phyloP scores from a whole-genome alignment of 108 stramenopile species.

The Phaeodactylum tricornutum region DNA sequence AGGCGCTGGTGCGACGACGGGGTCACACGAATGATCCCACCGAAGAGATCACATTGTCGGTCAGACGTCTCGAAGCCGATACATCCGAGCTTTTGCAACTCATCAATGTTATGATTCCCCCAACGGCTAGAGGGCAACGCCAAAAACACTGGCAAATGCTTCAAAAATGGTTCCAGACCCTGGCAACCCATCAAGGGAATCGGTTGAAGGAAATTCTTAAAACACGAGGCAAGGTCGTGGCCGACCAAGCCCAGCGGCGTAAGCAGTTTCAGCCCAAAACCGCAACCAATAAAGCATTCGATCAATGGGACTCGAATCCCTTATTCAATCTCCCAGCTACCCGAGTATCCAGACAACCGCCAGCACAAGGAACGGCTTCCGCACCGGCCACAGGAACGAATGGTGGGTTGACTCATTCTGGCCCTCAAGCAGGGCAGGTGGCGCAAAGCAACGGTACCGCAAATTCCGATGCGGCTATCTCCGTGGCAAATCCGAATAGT shows the following conservation, averaged over 20 bases:
- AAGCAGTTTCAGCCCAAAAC: conserved; percentile 31
- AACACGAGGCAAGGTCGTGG: conserved; percentile 48
- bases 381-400: conserved; percentile 1
- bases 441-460: too few relatives aligned
- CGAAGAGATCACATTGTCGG: conserved; percentile 36
- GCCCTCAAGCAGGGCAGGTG: too few relatives aligned
- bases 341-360: too few relatives aligned
- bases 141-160: conserved; percentile 57
- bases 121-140: conserved; percentile 28
- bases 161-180: conserved; percentile 44
- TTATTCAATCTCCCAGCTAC: too few relatives aligned
- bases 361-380: not conserved
- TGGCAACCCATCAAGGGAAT: conserved; percentile 39
- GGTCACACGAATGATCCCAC: conserved; percentile 86
- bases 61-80: conserved; percentile 49
- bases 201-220: conserved; percentile 52
- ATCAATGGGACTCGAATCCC: too few relatives aligned
- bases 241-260: conserved; percentile 65
- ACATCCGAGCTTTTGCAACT: conserved; percentile 51
- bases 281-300: conserved; percentile 1
- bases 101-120: conserved; percentile 8
- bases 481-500: too few relatives aligned
- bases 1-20: conserved; percentile 51
- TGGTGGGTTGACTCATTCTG: too few relatives aligned
- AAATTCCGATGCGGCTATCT: too few relatives aligned